Conservation (phyloP, 495 filamentous ascomycete species). For the Hypoxylon lenormandii region DNA sequence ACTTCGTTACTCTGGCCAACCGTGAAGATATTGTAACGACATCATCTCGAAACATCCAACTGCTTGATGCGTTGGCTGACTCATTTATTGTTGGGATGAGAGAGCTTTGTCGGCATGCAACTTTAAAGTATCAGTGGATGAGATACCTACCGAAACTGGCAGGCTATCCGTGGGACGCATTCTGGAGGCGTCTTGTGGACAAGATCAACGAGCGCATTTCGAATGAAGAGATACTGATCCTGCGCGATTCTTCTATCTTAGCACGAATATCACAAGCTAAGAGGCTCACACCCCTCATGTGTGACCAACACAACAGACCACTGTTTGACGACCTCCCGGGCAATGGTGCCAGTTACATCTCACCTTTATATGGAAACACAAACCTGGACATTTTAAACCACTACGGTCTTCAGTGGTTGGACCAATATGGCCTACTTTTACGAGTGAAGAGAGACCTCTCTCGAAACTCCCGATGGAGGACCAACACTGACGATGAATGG, state of each 20-base stretch:
- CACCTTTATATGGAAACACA: constrained; percentile 1
- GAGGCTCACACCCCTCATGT: not conserved
- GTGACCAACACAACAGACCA: constrained; percentile 31
- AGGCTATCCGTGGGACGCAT: constrained; percentile 21
- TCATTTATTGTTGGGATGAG: constrained; percentile 48
- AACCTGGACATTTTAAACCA: constrained; percentile 19
- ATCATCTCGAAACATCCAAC: constrained; percentile 42
- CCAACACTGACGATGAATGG: constrained; percentile 32
- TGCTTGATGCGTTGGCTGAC: constrained; percentile 44
- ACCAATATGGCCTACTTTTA: not conserved
- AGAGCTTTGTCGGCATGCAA: constrained; percentile 45
- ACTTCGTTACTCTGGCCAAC: constrained; percentile 61
- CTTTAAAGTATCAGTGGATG: constrained; percentile 50
- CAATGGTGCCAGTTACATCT: constrained; percentile 24
- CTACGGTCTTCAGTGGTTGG: constrained; percentile 4
- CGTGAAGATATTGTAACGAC: constrained; percentile 54
- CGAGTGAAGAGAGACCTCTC: constrained; percentile 16
- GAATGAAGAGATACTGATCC: not conserved
- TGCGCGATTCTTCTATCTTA: not conserved
- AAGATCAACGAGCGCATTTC: constrained; percentile 31
- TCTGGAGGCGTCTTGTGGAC: constrained; percentile 35
- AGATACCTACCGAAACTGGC: constrained; percentile 44
- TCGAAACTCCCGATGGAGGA: constrained; percentile 14
- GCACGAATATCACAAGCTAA: not conserved
- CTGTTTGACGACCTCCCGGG: constrained; percentile 37